These are phyloP conservation scores for Colletotrichum scovillei DNA, from an alignment of 2,329 filamentous ascomycete genomes.

Conservation along the genomic window DNA sequence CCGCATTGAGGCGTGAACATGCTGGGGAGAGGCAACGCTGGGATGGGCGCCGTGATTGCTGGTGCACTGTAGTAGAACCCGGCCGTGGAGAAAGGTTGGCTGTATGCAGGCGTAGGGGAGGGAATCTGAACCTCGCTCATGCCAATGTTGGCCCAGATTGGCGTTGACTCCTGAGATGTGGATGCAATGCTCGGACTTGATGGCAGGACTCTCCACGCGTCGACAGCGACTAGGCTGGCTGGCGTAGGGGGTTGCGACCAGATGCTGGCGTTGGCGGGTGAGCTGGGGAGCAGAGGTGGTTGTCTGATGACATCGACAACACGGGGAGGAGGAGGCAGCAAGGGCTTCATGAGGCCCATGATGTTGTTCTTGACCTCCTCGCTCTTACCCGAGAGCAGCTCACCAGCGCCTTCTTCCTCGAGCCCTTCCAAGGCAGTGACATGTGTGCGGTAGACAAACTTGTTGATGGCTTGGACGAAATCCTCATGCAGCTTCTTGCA, in stretches of 20 bases:
- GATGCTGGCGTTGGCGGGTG: slow-evolving; percentile 77
- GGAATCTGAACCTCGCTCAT: slow-evolving; percentile 80
- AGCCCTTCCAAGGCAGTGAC: slow-evolving; percentile 92
- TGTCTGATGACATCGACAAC: slow-evolving; percentile 91
- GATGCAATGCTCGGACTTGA: slow-evolving; percentile 87
- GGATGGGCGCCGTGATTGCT: slow-evolving; percentile 78
- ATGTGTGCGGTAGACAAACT: slow-evolving; percentile 92
- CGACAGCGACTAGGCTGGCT: slow-evolving; percentile 75
- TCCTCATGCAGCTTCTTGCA: slow-evolving; percentile 98
- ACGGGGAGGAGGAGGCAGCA: slow-evolving; percentile 87
- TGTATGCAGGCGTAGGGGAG: slow-evolving; percentile 84
- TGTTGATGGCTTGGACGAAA: slow-evolving; percentile 96
- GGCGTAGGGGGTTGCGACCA: slow-evolving; percentile 77
- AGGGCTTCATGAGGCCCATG: slow-evolving; percentile 85
- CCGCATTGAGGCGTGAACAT: slow-evolving; percentile 89
- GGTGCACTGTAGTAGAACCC: slow-evolving; percentile 85
- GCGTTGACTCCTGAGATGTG: slow-evolving; percentile 75
- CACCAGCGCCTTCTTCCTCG: slow-evolving; percentile 95
- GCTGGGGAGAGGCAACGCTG: slow-evolving; percentile 84
- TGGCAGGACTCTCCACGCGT: slow-evolving; percentile 90
- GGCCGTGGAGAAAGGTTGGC: slow-evolving; percentile 79
- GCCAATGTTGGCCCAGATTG: slow-evolving; percentile 83
- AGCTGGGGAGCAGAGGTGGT: slow-evolving; percentile 86
- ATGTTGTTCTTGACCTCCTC: slow-evolving; percentile 93
- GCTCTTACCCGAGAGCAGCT: slow-evolving; percentile 89